Base-by-base conservation (phyloP, 2,329 filamentous ascomycete species). In the Oidium heveae region DNA sequence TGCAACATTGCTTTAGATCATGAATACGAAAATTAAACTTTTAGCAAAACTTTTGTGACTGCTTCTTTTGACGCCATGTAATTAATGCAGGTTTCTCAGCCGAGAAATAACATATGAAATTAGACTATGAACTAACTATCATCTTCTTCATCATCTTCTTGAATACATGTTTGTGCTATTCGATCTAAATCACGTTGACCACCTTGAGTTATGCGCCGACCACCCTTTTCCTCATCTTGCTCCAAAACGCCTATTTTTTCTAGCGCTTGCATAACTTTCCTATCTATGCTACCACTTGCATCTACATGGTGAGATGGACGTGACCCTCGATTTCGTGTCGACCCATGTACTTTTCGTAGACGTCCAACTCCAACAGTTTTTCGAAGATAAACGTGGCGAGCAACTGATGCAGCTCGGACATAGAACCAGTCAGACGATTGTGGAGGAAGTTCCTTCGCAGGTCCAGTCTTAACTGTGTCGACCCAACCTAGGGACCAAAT, bases 221-320 rank as follows among this genome's bases (percentile, higher is more conserved):
- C 91, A 73, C 91, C 91, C 80, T 94, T 94, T 64, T 96, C 89
- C 79, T 95, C 89, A 67, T 95, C 89, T 68, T 84, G 76, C 83
- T 98, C 91, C 60, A 98, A 76, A 65, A 98, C 88, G 72, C 89
- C 88, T 67, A 98, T 95, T 84, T 96, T 95, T 84, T 95, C 91
- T 57, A 98, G 84, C 59, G 88, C 77, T 79, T 98, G 91, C 71
- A 95, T 75, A 70, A 94, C 78, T 79, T 95, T 95, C 73, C 91
- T 87, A 79, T 98, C 91, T 65, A 98, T 88, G 68, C 80, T 82
- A 71, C 89, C 89, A 64, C 82, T 88, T 71, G 88, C 91, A 70
- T 95, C 84, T 67, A 94, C 86, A 79, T 98, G 91, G 74, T 94
- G 82, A 62, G 81, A 86, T 69, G 91, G 91, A 64, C 84, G 80